Base-by-base conservation (phyloP, 768 basidiomycete genomes). In the Naganishia vishniacii region DNA sequence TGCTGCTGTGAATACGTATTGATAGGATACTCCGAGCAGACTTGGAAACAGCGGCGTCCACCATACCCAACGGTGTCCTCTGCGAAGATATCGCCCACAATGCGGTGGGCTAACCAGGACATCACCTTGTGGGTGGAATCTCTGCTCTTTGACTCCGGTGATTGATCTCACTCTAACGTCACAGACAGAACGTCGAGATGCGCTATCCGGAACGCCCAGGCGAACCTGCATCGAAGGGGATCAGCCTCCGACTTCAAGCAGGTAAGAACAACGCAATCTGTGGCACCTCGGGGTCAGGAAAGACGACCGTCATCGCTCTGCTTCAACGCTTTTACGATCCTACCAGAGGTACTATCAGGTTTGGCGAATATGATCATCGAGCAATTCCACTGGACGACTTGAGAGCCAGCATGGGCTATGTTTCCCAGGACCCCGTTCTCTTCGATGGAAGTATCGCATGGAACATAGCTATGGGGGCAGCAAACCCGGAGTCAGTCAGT, bases 301-400 rank as follows among this genome's bases (percentile, higher is more conserved):
- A 73, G 45, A 69, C 66, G 40, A 66, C 64, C 48, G 66, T 77
- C 31, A 65, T 77, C 20, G 74, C 74, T 16, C 61, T 73, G 18
- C 59, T 77, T 16, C 66, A 72, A 29, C 68, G 75, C 0, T 77
- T 77, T 64, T 77, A 77, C 65, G 73, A 77, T 32, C 68, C 68
- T 9, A 62, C 62, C 5, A 44, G 45, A 12, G 75, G 75, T 4
- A 64, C 65, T 12, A 65, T 77, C 48, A 44, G 53, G 11, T 59
- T 75, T 15, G 74, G 73, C 56, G 74, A 73, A 1, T 28, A 46
- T 4, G 75, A 77, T 59, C 67, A 71, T 23, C 69, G 75, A 6
- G 47, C 67, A 12, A 65, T 70, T n/a, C 59, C 65, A 23, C 59
- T 74, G 13, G 44, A 65, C 13, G 69, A 70, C 3, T 61, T 72